These are phyloP conservation scores for Lasiodiplodia sp. DNA, from an alignment of 2,329 filamentous ascomycete species.

Conservation along the genomic window DNA sequence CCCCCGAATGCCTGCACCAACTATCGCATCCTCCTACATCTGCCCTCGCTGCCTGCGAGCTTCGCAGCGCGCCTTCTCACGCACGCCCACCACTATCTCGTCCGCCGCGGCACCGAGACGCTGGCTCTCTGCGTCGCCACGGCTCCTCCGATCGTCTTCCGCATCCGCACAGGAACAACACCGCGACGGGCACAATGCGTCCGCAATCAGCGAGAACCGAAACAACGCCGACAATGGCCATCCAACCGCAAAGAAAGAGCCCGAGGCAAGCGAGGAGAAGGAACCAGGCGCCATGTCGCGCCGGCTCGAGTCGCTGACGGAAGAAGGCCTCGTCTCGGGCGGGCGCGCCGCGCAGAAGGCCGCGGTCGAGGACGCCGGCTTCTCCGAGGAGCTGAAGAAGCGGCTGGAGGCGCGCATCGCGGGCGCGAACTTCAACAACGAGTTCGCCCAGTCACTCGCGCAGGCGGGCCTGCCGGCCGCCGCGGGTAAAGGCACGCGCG, in stretches of 20 bases:
- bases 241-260: background rate
- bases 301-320: constrained; percentile 66
- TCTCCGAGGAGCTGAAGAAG: constrained; percentile 66
- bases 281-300: constrained; percentile 65
- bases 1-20: constrained; percentile 23
- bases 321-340: constrained; percentile 63
- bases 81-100: background rate
- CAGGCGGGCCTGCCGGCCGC: constrained; percentile 62
- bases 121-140: constrained; percentile 32
- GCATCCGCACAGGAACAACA: constrained; percentile 31
- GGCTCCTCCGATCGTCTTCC: constrained; percentile 34
- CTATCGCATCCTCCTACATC: constrained; percentile 35
- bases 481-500: constrained; percentile 72
- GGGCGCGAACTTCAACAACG: constrained; percentile 60
- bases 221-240: background rate
- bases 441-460: constrained; percentile 62
- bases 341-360: constrained; percentile 62
- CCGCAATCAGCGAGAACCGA: background rate
- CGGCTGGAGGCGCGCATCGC: constrained; percentile 67
- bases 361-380: constrained; percentile 67
- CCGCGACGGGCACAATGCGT: constrained; percentile 35
- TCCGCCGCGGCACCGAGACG: constrained; percentile 20
- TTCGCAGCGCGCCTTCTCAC: constrained; percentile 30
- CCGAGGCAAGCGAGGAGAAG: background rate
- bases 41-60: constrained; percentile 52